Percentiles rank a stretch among this genome's conserved stretches.
Evolutionary conservation across 1,284 basidiomycete species (phyloP).

Genomic region (Papiliotrema nemorosa): DNA sequence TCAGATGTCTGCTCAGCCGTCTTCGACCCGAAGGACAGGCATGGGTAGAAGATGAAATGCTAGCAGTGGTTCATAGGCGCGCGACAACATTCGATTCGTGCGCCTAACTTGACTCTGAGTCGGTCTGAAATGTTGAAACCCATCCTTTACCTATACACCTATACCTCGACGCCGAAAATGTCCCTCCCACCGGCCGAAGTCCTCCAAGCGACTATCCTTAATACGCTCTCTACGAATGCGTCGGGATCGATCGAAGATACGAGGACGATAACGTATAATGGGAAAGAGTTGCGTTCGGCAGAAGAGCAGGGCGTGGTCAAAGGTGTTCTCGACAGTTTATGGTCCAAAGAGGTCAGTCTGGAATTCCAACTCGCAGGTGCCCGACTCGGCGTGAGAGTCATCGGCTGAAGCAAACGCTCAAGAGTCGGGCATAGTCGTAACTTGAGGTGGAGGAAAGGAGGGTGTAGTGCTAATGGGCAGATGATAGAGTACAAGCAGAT

Average conservation of each 20-base stretch:
- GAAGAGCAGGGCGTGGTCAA: conserved; percentile 76
- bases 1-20: no score
- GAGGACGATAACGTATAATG: conserved; percentile 62
- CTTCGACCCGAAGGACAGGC: no score
- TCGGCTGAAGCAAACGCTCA: neutral
- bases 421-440: conserved; percentile 6
- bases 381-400: neutral
- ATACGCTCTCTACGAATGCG: conserved; percentile 58
- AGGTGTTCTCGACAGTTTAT: conserved; percentile 81
- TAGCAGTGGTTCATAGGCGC: neutral
- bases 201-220: conserved; percentile 74
- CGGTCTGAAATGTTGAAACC: no score
- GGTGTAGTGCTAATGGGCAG: conserved; percentile 50
- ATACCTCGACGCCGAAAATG: neutral
- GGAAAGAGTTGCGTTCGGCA: conserved; percentile 46
- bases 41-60: no score
- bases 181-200: conserved; percentile 4
- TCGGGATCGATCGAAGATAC: conserved; percentile 67
- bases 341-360: conserved; percentile 70
- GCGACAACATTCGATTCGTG: neutral
- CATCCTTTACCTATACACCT: neutral
- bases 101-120: neutral
- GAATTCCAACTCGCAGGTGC: neutral
- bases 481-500: conserved; percentile 81
- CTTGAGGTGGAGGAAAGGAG: neutral